A percentile compares a stretch with the other conserved stretches of the same genome.
Evolutionary conservation across 257 asterid species (phyloP).

Genomic region (Nicotiana otophora): DNA sequence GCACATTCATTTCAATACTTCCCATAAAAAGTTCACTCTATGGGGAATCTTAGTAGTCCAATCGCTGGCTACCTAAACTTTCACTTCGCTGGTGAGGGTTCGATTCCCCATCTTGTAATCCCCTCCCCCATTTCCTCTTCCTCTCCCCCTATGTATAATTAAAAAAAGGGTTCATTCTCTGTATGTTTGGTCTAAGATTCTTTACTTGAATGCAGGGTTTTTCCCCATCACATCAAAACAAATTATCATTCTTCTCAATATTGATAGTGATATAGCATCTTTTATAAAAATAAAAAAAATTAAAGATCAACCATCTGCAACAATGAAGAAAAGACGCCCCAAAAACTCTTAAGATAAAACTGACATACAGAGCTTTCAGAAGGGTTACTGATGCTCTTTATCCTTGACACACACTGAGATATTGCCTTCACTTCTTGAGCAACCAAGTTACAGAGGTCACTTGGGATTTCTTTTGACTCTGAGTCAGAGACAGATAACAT

Average conservation of each 20-base stretch:
- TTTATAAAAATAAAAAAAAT: not conserved
- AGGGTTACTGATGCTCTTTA: constrained; percentile 45
- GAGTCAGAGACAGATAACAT: constrained; percentile 35
- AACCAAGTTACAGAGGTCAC: constrained; percentile 51
- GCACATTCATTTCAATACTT: not conserved
- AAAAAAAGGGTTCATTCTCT: not conserved
- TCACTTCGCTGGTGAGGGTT: not conserved
- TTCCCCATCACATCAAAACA: not conserved
- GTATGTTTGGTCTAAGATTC: constrained; percentile 2
- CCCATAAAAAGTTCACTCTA: not conserved
- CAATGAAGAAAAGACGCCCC: not conserved
- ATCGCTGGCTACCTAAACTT: not conserved
- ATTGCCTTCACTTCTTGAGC: constrained; percentile 86
- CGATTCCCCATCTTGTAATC: not conserved
- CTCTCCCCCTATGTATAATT: not conserved
- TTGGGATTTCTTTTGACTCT: constrained; percentile 50
- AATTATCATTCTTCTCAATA: not conserved
- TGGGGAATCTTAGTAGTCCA: not conserved
- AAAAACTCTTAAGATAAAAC: constrained; percentile 13
- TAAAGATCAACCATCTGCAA: not conserved
- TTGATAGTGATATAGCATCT: not conserved
- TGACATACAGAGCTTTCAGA: constrained; percentile 49
- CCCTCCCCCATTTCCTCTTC: not conserved
- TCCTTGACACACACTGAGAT: constrained; percentile 57
- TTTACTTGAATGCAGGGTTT: not conserved